Percentiles rank a stretch among this genome's conserved stretches.
phyloP scores from a whole-genome alignment of 768 basidiomycete genomes.

The Pulveroboletus sp. region DNA sequence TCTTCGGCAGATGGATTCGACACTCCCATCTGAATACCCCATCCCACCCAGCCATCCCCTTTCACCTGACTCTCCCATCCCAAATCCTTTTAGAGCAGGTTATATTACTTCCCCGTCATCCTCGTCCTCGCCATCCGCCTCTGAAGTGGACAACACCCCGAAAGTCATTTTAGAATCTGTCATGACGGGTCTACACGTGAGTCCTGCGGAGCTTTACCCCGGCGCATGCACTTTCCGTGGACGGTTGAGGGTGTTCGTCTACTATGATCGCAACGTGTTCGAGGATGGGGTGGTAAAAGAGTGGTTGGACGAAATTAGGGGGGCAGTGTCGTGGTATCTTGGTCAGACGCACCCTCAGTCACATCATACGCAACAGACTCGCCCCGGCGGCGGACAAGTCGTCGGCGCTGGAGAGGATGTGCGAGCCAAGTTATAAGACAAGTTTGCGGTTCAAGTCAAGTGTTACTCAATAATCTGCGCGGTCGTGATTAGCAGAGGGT shows the following conservation, averaged over 20 bases:
- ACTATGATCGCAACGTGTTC: conserved; percentile 45
- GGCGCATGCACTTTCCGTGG: conserved; percentile 34
- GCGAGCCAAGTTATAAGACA: neutral
- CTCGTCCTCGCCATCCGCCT: neutral
- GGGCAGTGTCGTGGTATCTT: conserved; percentile 31
- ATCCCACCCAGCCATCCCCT: conserved; percentile 20
- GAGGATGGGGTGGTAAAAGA: conserved; percentile 37
- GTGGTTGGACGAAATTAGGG: conserved; percentile 44
- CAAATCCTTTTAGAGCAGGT: conserved; percentile 12
- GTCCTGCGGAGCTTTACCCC: conserved; percentile 42
- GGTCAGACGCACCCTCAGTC: conserved; percentile 10
- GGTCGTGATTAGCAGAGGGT: too few relatives aligned
- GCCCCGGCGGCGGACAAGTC: neutral
- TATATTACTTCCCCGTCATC: neutral
- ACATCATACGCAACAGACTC: too few relatives aligned
- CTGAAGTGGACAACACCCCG: neutral
- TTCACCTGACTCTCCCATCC: conserved; percentile 17
- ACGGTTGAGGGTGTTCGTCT: conserved; percentile 31
- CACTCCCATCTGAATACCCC: conserved; percentile 36
- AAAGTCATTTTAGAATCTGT: conserved; percentile 8
- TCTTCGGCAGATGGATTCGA: conserved; percentile 28
- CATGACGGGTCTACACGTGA: conserved; percentile 33
- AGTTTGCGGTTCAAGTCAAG: too few relatives aligned
- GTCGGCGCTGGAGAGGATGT: neutral
- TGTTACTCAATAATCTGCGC: too few relatives aligned